Evolutionary conservation across 2,329 filamentous ascomycete species (phyloP).

Genomic region (Stachybotrys chartarum): DNA sequence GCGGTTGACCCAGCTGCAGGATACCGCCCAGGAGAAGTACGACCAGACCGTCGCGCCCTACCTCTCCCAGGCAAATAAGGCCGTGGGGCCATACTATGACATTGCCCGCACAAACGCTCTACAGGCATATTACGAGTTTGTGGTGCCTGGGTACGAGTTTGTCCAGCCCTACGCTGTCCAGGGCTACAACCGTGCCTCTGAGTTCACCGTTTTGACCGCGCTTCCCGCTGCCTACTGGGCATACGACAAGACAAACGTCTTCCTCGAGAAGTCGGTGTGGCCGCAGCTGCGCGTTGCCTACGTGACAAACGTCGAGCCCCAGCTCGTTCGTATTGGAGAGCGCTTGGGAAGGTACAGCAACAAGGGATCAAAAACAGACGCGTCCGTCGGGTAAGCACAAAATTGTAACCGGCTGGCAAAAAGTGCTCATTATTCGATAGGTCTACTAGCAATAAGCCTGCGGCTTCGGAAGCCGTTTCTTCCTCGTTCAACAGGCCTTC

Average conservation of each 20-base stretch:
- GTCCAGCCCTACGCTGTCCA: slow-evolving; percentile 66
- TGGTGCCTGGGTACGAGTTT: slow-evolving; percentile 71
- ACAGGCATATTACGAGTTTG: slow-evolving; percentile 62
- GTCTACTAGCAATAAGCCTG: background rate
- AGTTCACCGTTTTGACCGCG: slow-evolving; percentile 61
- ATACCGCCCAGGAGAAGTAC: slow-evolving; percentile 58
- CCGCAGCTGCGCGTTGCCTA: slow-evolving; percentile 76
- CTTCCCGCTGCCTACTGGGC: slow-evolving; percentile 66
- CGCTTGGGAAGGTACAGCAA: slow-evolving; percentile 69
- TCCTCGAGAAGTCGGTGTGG: slow-evolving; percentile 72
- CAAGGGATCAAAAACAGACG: slow-evolving; percentile 19
- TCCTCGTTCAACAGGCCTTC: slow-evolving; percentile 28
- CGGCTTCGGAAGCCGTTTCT: slow-evolving; percentile 14
- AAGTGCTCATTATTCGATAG: background rate
- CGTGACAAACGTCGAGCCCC: slow-evolving; percentile 88
- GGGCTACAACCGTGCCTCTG: slow-evolving; percentile 58
- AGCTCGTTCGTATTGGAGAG: slow-evolving; percentile 86
- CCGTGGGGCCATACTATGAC: slow-evolving; percentile 65
- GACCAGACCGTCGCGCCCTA: slow-evolving; percentile 65
- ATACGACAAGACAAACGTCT: slow-evolving; percentile 61
- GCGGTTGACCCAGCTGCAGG: slow-evolving; percentile 59
- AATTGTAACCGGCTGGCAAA: background rate
- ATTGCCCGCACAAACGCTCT: slow-evolving; percentile 54
- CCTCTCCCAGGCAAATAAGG: slow-evolving; percentile 52
- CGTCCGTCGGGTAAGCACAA: background rate